Evolutionary conservation across 192 early-diverging fungal species (phyloP), one percentile per base, ranked within the genome.

Genomic region (Podila horticola): DNA sequence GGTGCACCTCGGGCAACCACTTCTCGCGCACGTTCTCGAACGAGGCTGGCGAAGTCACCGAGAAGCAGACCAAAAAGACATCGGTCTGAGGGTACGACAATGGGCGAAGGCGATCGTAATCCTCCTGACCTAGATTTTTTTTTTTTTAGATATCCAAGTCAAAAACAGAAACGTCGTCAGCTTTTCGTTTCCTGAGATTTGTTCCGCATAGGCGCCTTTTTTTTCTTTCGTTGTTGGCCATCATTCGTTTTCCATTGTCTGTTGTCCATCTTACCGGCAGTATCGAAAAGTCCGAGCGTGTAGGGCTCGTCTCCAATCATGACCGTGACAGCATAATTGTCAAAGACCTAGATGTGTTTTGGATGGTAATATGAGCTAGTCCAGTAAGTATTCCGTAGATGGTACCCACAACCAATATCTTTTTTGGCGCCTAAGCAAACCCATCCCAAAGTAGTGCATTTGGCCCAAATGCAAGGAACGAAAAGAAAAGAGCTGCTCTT

Each of bases 271-370:
- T 71, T 84, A 86, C 91, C 91, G 64, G 95, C 95, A 61, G 97
- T 98, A 92, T 98, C 97, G 85, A 98, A 97, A 34, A 98, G 88
- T 64, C 95, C 97, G 58, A 98, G 86, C 22, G 95, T 96, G 86
- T 97, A 97, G 24, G 96, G 97, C 82, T 99, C 96, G 76, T 94
- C 95, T 64, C 95, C 96, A 87, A 98, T 97, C 96, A 98, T 99
- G 66, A 99, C 96, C n/a, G 96, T 97, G 28, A 97, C 97, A 63
- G 96, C 95, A 90, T 99, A 99, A 83, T 99, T 98, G 87, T 98
- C 97, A 89, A 98, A 98, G n/a, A 94, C 92, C 89, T 92, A 84
- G 41, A 17, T 45, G 12, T 45, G 7, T 36, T 36, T 36, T 45
- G 41, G 15, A 26, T 9, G 24, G 52, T 6, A 10, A 55, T n/a